These are phyloP conservation scores for Neonectria ditissima DNA, from an alignment of 2,329 filamentous ascomycete genomes.

Conservation along the genomic window DNA sequence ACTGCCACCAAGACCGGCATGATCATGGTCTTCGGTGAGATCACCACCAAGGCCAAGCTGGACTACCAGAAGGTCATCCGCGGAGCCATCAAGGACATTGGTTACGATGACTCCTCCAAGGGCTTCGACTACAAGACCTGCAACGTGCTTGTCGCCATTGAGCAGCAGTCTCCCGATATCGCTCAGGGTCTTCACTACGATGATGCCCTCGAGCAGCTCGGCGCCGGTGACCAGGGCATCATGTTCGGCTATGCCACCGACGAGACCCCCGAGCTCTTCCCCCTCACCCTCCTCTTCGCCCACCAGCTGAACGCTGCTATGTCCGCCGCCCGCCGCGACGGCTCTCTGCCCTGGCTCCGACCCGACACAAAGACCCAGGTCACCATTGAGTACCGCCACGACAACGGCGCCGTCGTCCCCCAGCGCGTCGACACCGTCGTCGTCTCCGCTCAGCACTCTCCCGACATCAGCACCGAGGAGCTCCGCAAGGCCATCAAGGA, in stretches of 20 bases:
- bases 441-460: slow-evolving; percentile 93
- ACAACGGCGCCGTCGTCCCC: slow-evolving; percentile 92
- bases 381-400: slow-evolving; percentile 98
- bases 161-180: slow-evolving; percentile 99
- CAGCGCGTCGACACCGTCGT: slow-evolving; percentile 96
- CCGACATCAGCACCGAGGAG: slow-evolving; percentile 88
- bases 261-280: slow-evolving; percentile 97
- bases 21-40: slow-evolving; percentile 99
- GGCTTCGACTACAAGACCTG: slow-evolving; percentile 99
- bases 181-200: slow-evolving; percentile 99
- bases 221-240: slow-evolving; percentile 99
- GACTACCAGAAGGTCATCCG: slow-evolving; percentile 99
- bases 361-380: slow-evolving; percentile 99
- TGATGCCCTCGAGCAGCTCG: slow-evolving; percentile 95
- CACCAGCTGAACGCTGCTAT: slow-evolving; percentile 98
- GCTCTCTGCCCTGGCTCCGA: slow-evolving; percentile 90
- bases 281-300: slow-evolving; percentile 91
- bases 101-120: slow-evolving; percentile 96
- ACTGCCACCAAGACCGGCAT: slow-evolving; percentile 99
- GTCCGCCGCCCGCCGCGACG: slow-evolving; percentile 88
- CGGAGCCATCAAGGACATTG: slow-evolving; percentile 95
- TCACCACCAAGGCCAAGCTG: slow-evolving; percentile 93
- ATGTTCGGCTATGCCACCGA: slow-evolving; percentile 99
- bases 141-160: slow-evolving; percentile 98
- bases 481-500: slow-evolving; percentile 95